Conservation (phyloP, 2,329 filamentous ascomycete genomes). For the Penicillium sp. region DNA sequence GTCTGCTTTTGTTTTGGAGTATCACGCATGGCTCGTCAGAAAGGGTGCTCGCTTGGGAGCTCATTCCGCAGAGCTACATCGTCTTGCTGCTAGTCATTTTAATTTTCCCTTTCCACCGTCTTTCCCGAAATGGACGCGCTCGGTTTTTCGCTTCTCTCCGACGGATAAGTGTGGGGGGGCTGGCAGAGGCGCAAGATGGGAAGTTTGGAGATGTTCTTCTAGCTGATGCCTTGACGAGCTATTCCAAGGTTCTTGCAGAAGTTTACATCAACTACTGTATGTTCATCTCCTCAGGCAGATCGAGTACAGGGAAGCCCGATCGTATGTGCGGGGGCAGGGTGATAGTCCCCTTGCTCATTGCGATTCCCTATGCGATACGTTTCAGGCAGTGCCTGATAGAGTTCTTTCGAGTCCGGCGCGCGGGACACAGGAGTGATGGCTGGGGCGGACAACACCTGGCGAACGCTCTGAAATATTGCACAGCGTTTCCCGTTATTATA, state of each 20-base stretch:
- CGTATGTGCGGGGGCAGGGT: slow-evolving; percentile 74
- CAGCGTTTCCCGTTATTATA: slow-evolving; percentile 85
- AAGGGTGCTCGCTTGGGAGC: slow-evolving; percentile 73
- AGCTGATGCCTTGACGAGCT: slow-evolving; percentile 90
- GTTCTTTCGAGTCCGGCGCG: slow-evolving; percentile 65
- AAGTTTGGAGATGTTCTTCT: slow-evolving; percentile 94
- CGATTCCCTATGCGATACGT: slow-evolving; percentile 77
- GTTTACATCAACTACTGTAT: slow-evolving; percentile 87
- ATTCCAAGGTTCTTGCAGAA: slow-evolving; percentile 87
- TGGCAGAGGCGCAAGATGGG: slow-evolving; percentile 80
- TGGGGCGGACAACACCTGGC: slow-evolving; percentile 85
- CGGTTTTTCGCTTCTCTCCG: slow-evolving; percentile 72
- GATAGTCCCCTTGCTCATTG: slow-evolving; percentile 79
- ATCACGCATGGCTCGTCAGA: slow-evolving; percentile 67
- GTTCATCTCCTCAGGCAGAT: slow-evolving; percentile 69
- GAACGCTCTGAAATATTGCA: slow-evolving; percentile 94
- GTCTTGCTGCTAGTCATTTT: slow-evolving; percentile 68
- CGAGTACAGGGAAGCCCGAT: slow-evolving; percentile 76
- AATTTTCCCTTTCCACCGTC: slow-evolving; percentile 65
- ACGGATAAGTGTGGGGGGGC: slow-evolving; percentile 76
- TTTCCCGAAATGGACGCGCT: slow-evolving; percentile 66
- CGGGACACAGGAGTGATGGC: slow-evolving; percentile 48
- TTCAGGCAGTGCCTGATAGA: slow-evolving; percentile 90
- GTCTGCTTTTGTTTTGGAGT: slow-evolving; percentile 77
- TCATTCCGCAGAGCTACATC: slow-evolving; percentile 81